Percentiles rank a stretch among this genome's conserved stretches.
Conservation (phyloP, 768 basidiomycete genomes). For the Hygrophorus pudorinus region DNA sequence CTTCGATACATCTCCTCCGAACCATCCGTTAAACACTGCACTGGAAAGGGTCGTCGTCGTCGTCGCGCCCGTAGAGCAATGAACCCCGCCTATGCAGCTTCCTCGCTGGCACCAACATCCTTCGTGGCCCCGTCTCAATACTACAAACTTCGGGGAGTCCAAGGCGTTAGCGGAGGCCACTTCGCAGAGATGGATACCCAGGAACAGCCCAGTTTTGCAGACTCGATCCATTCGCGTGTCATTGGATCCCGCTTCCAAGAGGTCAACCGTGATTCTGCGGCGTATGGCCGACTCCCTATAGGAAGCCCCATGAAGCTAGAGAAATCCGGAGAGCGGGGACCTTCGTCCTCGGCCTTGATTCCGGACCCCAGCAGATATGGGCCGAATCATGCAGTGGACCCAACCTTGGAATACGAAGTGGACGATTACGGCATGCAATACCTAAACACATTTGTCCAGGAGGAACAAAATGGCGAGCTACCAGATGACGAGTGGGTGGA, state of each 20-base stretch:
- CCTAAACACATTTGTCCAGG: slow-evolving; percentile 14
- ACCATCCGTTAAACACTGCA: not conserved
- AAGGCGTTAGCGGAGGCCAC: slow-evolving; percentile 49
- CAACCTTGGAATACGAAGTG: slow-evolving; percentile 23
- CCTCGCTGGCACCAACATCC: slow-evolving; percentile 64
- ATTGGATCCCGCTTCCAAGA: slow-evolving; percentile 68
- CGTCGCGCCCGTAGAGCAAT: slow-evolving; percentile 36
- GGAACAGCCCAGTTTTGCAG: slow-evolving; percentile 37
- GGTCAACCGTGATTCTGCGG: slow-evolving; percentile 48
- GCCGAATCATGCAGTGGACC: slow-evolving; percentile 37
- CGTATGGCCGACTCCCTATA: slow-evolving; percentile 49
- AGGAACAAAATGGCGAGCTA: slow-evolving; percentile 8
- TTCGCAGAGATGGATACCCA: slow-evolving; percentile 36
- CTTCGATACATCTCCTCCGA: not conserved
- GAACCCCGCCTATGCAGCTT: slow-evolving; percentile 57
- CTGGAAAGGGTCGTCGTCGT: slow-evolving; percentile 1
- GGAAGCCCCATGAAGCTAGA: slow-evolving; percentile 49
- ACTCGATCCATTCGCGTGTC: slow-evolving; percentile 52
- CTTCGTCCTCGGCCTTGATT: slow-evolving; percentile 28
- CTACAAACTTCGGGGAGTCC: slow-evolving; percentile 60
- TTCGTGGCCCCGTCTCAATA: slow-evolving; percentile 75
- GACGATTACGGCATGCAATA: slow-evolving; percentile 27
- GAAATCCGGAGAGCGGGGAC: slow-evolving; percentile 38
- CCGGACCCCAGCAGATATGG: slow-evolving; percentile 47
- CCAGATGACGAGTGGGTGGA: slow-evolving; percentile 52